These are phyloP conservation scores for Xylariales sp. DNA, from an alignment of 2,329 filamentous ascomycete genomes.

Conservation along the genomic window DNA sequence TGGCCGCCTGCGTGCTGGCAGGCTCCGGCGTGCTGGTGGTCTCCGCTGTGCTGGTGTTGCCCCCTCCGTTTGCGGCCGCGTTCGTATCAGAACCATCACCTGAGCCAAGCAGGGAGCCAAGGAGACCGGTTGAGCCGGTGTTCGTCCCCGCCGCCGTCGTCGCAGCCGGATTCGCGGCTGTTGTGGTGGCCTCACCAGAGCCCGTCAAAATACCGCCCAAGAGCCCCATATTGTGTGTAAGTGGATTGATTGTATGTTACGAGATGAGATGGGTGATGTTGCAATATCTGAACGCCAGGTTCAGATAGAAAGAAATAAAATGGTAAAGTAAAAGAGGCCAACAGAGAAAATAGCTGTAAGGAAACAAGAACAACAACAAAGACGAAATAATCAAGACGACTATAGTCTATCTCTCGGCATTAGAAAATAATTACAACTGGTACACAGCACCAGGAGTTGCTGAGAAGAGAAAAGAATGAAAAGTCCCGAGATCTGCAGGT, in stretches of 20 bases:
- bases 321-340: background rate
- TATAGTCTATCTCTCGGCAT: background rate
- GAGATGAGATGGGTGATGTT: too few relatives aligned
- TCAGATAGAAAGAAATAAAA: constrained; percentile 3
- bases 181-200: constrained; percentile 6
- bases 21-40: background rate
- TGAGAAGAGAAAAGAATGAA: too few relatives aligned
- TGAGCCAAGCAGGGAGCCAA: too few relatives aligned
- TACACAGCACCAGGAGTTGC: too few relatives aligned
- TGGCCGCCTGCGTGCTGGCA: background rate
- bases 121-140: too few relatives aligned
- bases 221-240: constrained; percentile 9
- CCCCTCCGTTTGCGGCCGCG: background rate
- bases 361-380: background rate
- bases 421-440: background rate
- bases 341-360: background rate
- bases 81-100: background rate
- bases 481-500: too few relatives aligned
- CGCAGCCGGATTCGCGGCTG: background rate
- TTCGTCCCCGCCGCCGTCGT: background rate
- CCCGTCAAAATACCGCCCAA: constrained; percentile 8
- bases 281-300: constrained; percentile 8
- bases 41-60: background rate
- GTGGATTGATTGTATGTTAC: background rate
- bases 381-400: background rate